Conservation (phyloP, 257 asterid species). For the Nicotiana paniculata region DNA sequence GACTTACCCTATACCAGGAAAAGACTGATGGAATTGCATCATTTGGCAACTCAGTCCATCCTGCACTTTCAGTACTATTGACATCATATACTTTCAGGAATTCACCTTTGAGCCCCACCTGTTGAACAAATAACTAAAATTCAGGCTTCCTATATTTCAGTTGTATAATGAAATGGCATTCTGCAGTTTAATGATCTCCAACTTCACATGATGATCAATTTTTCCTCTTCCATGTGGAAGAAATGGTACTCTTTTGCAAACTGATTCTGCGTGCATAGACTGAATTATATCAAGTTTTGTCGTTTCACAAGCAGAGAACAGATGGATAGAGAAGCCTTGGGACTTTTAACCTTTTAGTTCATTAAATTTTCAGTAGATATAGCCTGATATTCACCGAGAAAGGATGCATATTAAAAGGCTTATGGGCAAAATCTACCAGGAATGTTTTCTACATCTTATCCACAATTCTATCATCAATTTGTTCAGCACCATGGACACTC, state of each 20-base stretch:
- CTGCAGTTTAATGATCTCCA: neutral
- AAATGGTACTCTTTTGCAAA: neutral
- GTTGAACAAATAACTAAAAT: conserved; percentile 14
- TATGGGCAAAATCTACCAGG: neutral
- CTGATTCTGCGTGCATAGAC: neutral
- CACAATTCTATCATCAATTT: neutral
- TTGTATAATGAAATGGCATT: neutral
- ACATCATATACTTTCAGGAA: conserved; percentile 35
- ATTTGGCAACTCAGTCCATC: conserved; percentile 49
- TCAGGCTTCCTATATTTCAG: neutral
- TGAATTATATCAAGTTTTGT: neutral
- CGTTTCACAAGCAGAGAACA: neutral
- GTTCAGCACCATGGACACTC: neutral
- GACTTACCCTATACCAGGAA: conserved; percentile 79
- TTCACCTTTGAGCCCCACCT: conserved; percentile 86
- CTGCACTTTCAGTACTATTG: conserved; percentile 26
- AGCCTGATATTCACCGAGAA: neutral
- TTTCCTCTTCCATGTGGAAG: neutral
- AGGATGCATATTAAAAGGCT: neutral
- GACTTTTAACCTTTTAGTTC: neutral
- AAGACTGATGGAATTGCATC: conserved; percentile 49
- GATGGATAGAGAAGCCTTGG: neutral
- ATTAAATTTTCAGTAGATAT: neutral
- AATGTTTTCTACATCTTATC: neutral
- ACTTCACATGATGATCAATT: neutral